phyloP scores from a whole-genome alignment of 257 asterid genomes.

The Jaltomata sinuosa region DNA sequence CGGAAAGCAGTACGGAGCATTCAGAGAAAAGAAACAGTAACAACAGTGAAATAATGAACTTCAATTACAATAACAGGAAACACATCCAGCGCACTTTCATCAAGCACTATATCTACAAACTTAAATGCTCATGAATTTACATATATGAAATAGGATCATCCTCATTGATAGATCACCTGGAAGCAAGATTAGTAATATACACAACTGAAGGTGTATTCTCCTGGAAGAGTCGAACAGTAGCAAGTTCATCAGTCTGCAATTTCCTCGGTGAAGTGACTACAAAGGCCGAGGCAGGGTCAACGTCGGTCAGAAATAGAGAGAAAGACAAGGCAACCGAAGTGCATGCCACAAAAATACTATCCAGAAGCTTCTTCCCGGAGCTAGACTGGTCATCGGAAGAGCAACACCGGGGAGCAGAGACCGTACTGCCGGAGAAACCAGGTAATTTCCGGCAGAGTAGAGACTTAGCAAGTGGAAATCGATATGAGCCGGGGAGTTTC shows the following conservation, averaged over 20 bases:
- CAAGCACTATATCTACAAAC: background rate
- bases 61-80: background rate
- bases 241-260: conserved; percentile 91
- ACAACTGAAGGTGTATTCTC: conserved; percentile 96
- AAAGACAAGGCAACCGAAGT: conserved; percentile 82
- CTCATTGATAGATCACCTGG: conserved; percentile 30
- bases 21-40: no score
- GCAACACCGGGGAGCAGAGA: conserved; percentile 26
- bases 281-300: conserved; percentile 77
- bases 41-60: background rate
- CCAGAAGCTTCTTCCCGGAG: conserved; percentile 37
- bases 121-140: background rate
- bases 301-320: conserved; percentile 43
- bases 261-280: conserved; percentile 59
- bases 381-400: conserved; percentile 20
- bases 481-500: background rate
- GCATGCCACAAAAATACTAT: conserved; percentile 56
- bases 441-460: background rate
- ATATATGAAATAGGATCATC: background rate
- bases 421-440: background rate
- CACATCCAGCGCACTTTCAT: background rate
- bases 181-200: conserved; percentile 85
- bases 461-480: conserved; percentile 11
- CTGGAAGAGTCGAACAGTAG: conserved; percentile 84
- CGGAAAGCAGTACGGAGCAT: no score